Conservation (phyloP, 176 grass and related monocot species). For the Rhynchospora pubera region DNA sequence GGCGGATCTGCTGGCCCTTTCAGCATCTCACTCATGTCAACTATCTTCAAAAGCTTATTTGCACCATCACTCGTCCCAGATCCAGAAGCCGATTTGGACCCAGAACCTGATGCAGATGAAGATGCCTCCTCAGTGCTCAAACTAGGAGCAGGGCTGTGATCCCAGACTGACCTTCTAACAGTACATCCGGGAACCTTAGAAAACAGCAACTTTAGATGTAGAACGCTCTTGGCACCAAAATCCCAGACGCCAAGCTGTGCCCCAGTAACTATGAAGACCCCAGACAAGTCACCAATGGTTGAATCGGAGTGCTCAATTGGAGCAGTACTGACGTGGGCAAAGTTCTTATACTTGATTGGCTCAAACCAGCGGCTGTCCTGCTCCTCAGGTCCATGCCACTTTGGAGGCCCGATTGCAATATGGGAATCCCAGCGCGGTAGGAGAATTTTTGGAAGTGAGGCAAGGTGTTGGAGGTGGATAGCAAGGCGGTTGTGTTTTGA, state of each 20-base stretch:
- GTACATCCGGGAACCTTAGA: conserved; percentile 95
- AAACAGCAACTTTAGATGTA: conserved; percentile 88
- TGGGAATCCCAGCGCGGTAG: conserved; percentile 86
- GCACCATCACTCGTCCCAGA: conserved; percentile 45
- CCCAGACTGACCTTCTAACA: conserved; percentile 96
- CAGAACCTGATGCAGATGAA: conserved; percentile 33
- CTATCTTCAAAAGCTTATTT: conserved; percentile 76
- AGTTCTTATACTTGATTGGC: conserved; percentile 95
- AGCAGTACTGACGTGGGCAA: conserved; percentile 90
- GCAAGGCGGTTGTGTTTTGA: conserved; percentile 71
- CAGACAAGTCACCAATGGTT: conserved; percentile 82
- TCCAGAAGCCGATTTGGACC: neutral
- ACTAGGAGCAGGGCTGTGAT: conserved; percentile 55
- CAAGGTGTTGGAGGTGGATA: conserved; percentile 92
- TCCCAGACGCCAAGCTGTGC: conserved; percentile 98
- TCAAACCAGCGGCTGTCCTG: conserved; percentile 99
- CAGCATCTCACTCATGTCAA: conserved; percentile 75
- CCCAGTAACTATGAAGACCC: conserved; percentile 88
- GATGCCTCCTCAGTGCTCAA: conserved; percentile 52
- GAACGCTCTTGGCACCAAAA: conserved; percentile 77
- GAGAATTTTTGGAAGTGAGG: conserved; percentile 86
- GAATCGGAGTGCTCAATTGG: conserved; percentile 86
- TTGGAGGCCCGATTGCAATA: conserved; percentile 83
- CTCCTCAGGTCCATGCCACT: conserved; percentile 96
- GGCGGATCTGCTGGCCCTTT: conserved; percentile 85